Evolutionary conservation across 495 filamentous ascomycete genomes (phyloP), one percentile per base, ranked within the genome.

Genomic region (Hypoxylon intermedium): DNA sequence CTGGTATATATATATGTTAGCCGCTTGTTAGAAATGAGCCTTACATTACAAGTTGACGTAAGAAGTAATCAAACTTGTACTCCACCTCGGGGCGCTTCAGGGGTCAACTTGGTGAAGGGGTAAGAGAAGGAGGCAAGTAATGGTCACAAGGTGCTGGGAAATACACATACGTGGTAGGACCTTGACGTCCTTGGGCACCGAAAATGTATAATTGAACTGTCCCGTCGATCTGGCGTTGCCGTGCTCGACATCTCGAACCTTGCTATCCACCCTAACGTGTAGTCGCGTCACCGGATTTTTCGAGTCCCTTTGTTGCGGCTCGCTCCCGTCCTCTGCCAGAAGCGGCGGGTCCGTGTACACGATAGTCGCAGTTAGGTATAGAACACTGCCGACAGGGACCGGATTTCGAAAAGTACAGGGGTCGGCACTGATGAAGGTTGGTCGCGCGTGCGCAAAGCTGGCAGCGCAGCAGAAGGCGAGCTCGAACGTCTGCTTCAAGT

Each of bases 381-480:
- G 75, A 12, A 93, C 89, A 45, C 85, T 89, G 18, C 91, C 91
- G 2, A 93, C 91, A 0, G 91, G 91, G 0, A 93, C 91, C 0
- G 91, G 89, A 56, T 92, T 90, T 53, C 91, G 84, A 65, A 95
- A 95, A 0, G 89, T 93, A 60, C 83, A 87, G 0, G 91, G 91
- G 44, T 93, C 91, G 1, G 92, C 79, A 3, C 83, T 85, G 43
- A 93, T 76, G 75, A 93, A 95, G 11, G 85, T 90, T 2, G 91
- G 91, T 0, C 89, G 79, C 0, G 82, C 77, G 69, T 92, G 89
- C 0, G 90, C 83, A 60, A 90, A 89, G 3, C 87, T 85, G 0
- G 91, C 89, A n/a, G 87, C 89, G 69, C 89, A 91, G 72, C 87
- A 91, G 75, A 95, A 95, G n/a, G 91, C 89, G 1, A 95, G 80